Evolutionary conservation across 2,329 filamentous ascomycete genomes (phyloP), one percentile per base, ranked within the genome.

Genomic region (Neonectria neomacrospora): DNA sequence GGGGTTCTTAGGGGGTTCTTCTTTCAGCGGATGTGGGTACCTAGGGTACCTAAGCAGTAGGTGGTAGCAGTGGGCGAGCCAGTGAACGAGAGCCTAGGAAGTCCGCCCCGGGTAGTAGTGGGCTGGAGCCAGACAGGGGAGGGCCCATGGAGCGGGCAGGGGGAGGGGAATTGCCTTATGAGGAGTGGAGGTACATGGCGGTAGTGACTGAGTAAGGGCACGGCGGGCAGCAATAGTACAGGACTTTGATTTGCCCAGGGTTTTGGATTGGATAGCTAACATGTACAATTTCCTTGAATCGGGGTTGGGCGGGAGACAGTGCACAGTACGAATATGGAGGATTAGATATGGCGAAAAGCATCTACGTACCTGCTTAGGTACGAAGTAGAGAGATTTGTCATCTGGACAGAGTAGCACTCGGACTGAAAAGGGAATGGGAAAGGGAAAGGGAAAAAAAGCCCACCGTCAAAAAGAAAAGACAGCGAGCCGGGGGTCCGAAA

Each of bases 1-100:
- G 58, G 58, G 47, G 18, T 16, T 18, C 56, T 42, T 59, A 61
- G 62, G 53, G 58, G 61, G 51, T 8, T n/a, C 41, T 50, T 55
- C 50, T 48, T 51, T 47, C 62, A 64, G 62, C 57, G 53, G 62
- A 53, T 57, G 62, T 64, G 59, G 58, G 58, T 54, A 52, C 30
- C 45, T 52, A 58, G 45, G 48, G 37, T 45, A 59, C 57, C 56
- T 39, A 45, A 48, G 55, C 50, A 50, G 52, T 51, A 56, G 58
- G 39, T 55, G 58, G 45, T 54, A 48, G 37, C 42, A 47, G 47
- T 45, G 48, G 42, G 14, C 48, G 54, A 44, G 48, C 47, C 58
- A 42, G 47, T 57, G 45, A 56, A 61, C 28, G 47, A 57, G 41
- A 54, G 54, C 54, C 58, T 57, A 53, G 47, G 41, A 56, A 50